Conservation (phyloP, 2,329 filamentous ascomycete genomes). For the Scopulariopsis brevicaulis region DNA sequence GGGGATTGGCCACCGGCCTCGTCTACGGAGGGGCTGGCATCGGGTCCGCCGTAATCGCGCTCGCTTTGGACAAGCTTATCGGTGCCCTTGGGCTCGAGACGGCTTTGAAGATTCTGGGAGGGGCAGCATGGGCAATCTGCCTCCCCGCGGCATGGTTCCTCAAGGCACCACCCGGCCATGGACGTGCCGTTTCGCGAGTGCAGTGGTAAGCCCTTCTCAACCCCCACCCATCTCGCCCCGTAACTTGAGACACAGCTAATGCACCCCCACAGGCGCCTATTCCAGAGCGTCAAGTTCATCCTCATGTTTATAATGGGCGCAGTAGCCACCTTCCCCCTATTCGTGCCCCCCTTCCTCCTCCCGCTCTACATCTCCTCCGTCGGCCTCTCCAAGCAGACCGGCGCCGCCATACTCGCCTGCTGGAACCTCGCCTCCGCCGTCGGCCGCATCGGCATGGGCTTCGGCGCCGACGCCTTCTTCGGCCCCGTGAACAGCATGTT, state of each 20-base stretch:
- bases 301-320: conserved; percentile 13
- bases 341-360: conserved; percentile 15
- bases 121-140: conserved; percentile 16
- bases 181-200: conserved; percentile 8
- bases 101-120: conserved; percentile 15
- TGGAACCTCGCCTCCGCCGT: conserved; percentile 18
- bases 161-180: conserved; percentile 8
- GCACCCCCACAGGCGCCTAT: conserved; percentile 13
- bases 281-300: conserved; percentile 14
- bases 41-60: conserved; percentile 16
- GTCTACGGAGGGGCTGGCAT: conserved; percentile 17
- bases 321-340: conserved; percentile 14
- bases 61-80: conserved; percentile 14
- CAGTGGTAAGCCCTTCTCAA: conserved; percentile 12
- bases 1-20: conserved; percentile 15
- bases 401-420: conserved; percentile 12
- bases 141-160: conserved; percentile 16
- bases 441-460: conserved; percentile 14
- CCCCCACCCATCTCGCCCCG: not conserved
- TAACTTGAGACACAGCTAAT: not conserved
- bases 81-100: conserved; percentile 12
- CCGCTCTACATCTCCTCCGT: conserved; percentile 13
- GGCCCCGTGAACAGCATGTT: conserved; percentile 17
- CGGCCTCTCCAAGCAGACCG: conserved; percentile 13
- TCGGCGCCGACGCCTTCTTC: conserved; percentile 11